Evolutionary conservation across 31 red algal species (phyloP).

Genomic region (Odonthalia washingtoniensis): DNA sequence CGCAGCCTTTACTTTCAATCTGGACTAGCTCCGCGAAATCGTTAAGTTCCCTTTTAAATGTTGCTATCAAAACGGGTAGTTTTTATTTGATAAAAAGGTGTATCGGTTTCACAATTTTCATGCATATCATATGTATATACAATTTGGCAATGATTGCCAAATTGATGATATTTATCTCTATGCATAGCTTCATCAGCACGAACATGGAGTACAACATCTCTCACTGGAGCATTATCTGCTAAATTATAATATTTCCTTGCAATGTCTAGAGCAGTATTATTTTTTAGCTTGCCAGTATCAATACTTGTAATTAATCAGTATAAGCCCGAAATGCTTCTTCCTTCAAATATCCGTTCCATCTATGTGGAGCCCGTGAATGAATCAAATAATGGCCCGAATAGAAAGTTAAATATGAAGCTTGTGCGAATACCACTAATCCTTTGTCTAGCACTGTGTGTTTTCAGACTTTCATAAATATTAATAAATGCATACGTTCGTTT

Average conservation of each 20-base stretch:
- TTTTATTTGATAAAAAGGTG: too few species aligned
- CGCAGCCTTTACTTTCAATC: too few species aligned
- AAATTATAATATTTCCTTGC: slow-evolving; percentile 92
- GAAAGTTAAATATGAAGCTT: slow-evolving; percentile 88
- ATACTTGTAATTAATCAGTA: slow-evolving; percentile 85
- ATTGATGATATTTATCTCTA: slow-evolving; percentile 72
- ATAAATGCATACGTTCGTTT: slow-evolving; percentile 96
- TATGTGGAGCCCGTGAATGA: slow-evolving; percentile 74
- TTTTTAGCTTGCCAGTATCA: slow-evolving; percentile 84
- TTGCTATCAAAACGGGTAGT: too few species aligned
- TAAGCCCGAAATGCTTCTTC: slow-evolving; percentile 94
- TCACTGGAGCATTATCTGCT: slow-evolving; percentile 69
- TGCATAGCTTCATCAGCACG: slow-evolving; percentile 92
- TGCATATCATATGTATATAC: slow-evolving; percentile 38
- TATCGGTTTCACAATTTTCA: neutral
- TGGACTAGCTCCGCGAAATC: too few species aligned
- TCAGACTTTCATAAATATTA: slow-evolving; percentile 90
- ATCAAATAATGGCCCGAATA: slow-evolving; percentile 78
- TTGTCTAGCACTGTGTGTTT: slow-evolving; percentile 82
- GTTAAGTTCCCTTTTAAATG: too few species aligned
- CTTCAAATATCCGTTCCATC: slow-evolving; percentile 94
- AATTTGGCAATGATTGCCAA: slow-evolving; percentile 61
- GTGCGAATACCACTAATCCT: slow-evolving; percentile 81
- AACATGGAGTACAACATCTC: slow-evolving; percentile 94
- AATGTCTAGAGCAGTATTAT: slow-evolving; percentile 88